These are phyloP conservation scores for Venustampulla echinocandica DNA, from an alignment of 495 filamentous ascomycete species.

Conservation along the genomic window DNA sequence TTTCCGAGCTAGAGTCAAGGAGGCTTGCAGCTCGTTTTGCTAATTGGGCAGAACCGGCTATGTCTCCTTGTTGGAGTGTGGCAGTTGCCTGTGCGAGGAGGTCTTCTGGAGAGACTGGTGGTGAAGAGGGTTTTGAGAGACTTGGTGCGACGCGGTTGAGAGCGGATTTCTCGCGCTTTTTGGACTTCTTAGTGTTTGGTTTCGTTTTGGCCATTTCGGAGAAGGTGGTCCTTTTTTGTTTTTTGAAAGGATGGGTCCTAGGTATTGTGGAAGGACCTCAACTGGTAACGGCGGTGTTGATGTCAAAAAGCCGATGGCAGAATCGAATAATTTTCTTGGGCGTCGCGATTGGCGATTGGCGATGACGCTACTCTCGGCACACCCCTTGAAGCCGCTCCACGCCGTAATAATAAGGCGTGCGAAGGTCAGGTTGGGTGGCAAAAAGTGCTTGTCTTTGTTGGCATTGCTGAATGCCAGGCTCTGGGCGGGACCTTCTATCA, in stretches of 20 bases:
- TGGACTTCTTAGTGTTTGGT: slow-evolving; percentile 23
- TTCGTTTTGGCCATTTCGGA: slow-evolving; percentile 24
- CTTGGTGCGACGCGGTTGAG: slow-evolving; percentile 16
- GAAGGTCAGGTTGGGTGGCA: no score
- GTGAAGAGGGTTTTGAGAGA: slow-evolving; percentile 23
- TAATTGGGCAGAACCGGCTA: slow-evolving; percentile 56
- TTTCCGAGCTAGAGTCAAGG: slow-evolving; percentile 24
- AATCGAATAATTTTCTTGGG: neutral
- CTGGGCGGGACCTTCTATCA: no score
- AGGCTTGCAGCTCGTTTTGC: slow-evolving; percentile 54
- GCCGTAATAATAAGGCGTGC: no score
- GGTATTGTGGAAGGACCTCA: neutral
- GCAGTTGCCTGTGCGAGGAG: slow-evolving; percentile 61
- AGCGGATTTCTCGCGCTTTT: slow-evolving; percentile 29
- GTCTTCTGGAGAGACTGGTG: slow-evolving; percentile 32
- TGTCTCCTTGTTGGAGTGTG: slow-evolving; percentile 61
- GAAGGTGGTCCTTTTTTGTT: no score
- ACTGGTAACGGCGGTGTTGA: neutral
- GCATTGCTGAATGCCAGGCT: no score
- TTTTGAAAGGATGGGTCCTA: no score
- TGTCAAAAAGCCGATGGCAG: neutral
- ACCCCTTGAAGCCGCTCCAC: no score
- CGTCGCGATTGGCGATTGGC: neutral
- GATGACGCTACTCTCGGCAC: slow-evolving; percentile 7
- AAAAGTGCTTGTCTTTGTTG: no score